Base-by-base conservation (phyloP, 306 rosid species). In the Amphicarpaea edgeworthii region DNA sequence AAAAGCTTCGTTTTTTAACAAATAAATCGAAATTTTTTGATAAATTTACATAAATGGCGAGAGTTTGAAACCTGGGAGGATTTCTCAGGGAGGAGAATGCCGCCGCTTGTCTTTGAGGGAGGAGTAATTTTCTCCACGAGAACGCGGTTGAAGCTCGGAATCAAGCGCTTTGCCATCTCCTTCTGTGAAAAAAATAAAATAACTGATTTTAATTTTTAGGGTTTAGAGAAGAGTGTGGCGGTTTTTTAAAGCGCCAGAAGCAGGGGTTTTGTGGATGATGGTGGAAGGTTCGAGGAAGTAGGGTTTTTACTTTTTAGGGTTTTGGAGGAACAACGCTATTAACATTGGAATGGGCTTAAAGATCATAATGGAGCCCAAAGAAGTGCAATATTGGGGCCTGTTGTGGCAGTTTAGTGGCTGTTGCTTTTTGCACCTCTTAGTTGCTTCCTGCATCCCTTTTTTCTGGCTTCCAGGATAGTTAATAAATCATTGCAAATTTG, bases 41-140 rank as follows among this genome's bases (percentile, higher is more conserved):
- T 28, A n/a, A n/a, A n/a, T n/a, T n/a, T n/a, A n/a, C n/a, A n/a
- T n/a, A n/a, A n/a, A 30, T 37, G 14, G 20, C 17, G 45, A 23
- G 32, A 28, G 61, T 20, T 24, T 9, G 8, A 3, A 78, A 94
- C 98, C 96, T 94, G 89, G 68, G 96, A 67, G 63, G 97, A 73
- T 26, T 88, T 85, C 68, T 91, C 98, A 0, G 97, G 98, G 26
- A 94, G 88, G 40, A 94, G 96, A 81, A 94, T 90, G 37, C 98
- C 98, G 0, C 90, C 85, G 28, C 83, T 72, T 43, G 98, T 94
- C 57, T 94, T 91, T 70, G 96, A 83, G 2, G 98, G 97, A 7
- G 94, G 97, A 7, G 87, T 42, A 24, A 94, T 81, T 68, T 94
- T 94, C 93, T 94, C 98, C 3, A 94, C 50, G 47, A 94, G 87